phyloP scores from a whole-genome alignment of 768 basidiomycete genomes.

The Calvatia gigantea region DNA sequence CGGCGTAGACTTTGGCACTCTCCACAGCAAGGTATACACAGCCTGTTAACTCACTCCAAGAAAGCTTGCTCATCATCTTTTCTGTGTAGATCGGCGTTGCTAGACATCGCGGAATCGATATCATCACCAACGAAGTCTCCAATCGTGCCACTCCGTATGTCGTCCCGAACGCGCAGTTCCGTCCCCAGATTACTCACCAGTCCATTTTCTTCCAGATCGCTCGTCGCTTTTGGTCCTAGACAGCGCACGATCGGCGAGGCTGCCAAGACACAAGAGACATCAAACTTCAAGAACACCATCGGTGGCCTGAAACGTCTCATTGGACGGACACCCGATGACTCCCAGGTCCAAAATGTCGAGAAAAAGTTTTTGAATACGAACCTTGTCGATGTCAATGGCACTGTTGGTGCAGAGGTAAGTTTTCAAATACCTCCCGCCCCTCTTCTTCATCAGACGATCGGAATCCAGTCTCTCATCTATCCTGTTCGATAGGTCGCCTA shows the following conservation, averaged over 20 bases:
- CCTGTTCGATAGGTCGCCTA: slow-evolving; percentile 72
- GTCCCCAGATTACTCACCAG: slow-evolving; percentile 54
- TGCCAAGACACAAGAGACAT: slow-evolving; percentile 96
- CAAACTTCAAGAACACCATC: slow-evolving; percentile 97
- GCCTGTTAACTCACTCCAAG: not conserved
- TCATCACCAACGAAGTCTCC: slow-evolving; percentile 96
- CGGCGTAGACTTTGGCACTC: slow-evolving; percentile 90
- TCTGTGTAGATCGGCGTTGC: slow-evolving; percentile 93
- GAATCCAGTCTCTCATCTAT: slow-evolving; percentile 7
- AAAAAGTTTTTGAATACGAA: slow-evolving; percentile 88
- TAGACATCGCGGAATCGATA: slow-evolving; percentile 94
- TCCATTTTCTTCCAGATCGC: slow-evolving; percentile 53
- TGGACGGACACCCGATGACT: slow-evolving; percentile 75
- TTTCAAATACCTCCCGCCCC: not conserved
- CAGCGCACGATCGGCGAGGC: slow-evolving; percentile 91
- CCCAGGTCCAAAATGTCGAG: slow-evolving; percentile 81
- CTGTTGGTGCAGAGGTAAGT: slow-evolving; percentile 82
- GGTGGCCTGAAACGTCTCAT: slow-evolving; percentile 90
- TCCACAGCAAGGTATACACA: slow-evolving; percentile 74
- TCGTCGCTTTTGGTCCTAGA: slow-evolving; percentile 91
- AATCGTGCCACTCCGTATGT: slow-evolving; percentile 95
- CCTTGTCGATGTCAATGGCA: slow-evolving; percentile 80
- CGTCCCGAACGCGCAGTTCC: not conserved
- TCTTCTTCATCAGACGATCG: too few relatives aligned
- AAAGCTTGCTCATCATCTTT: slow-evolving; percentile 14